Evolutionary conservation across 1,139 yeast genomes (phyloP).

Genomic region (Blastobotrys ciferrii): DNA sequence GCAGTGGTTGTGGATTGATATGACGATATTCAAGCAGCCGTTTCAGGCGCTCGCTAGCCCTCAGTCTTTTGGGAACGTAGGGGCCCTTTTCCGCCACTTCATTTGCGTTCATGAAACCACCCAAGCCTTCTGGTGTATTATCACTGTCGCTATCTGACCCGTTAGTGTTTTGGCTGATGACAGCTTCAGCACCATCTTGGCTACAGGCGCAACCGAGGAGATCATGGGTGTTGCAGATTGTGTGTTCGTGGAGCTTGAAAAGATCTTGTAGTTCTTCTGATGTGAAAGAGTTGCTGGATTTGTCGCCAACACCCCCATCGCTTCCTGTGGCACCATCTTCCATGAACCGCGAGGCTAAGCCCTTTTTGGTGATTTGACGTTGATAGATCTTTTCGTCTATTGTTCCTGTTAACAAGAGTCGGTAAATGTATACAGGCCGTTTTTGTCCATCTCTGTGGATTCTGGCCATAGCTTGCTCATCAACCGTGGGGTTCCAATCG

Average conservation of each 20-base stretch:
- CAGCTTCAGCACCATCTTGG: constrained; percentile 19
- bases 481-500: constrained; percentile 95
- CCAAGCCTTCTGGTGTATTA: constrained; percentile 26
- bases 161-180: constrained; percentile 14
- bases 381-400: constrained; percentile 94
- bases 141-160: constrained; percentile 12
- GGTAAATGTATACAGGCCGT: constrained; percentile 73
- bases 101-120: constrained; percentile 52
- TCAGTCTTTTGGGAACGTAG: constrained; percentile 25
- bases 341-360: constrained; percentile 73
- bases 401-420: constrained; percentile 72
- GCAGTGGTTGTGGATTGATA: constrained; percentile 11
- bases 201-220: constrained; percentile 71
- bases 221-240: constrained; percentile 78
- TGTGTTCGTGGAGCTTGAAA: constrained; percentile 55
- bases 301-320: constrained; percentile 12
- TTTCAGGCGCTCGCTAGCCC: constrained; percentile 43
- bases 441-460: constrained; percentile 92
- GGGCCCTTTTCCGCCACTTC: constrained; percentile 30
- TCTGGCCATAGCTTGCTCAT: constrained; percentile 93
- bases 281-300: constrained; percentile 35
- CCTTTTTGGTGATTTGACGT: constrained; percentile 84
- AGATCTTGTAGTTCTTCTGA: constrained; percentile 68
- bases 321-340: constrained; percentile 42
- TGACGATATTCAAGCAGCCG: constrained; percentile 61